Evolutionary conservation across 148 eudicot species (phyloP).

Genomic region (Chenopodium album): DNA sequence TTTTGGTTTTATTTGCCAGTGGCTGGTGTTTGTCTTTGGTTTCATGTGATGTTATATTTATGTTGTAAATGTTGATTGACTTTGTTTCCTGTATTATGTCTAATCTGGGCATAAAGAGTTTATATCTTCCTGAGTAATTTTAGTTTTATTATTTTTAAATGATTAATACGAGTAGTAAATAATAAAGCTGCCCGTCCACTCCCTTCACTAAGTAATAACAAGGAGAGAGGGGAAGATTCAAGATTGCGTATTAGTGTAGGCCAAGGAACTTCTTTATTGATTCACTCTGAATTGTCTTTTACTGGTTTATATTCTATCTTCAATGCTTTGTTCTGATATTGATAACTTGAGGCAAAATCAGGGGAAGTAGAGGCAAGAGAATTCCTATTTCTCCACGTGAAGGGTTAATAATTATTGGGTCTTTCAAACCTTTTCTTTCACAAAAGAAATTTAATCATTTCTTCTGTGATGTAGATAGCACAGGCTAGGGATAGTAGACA

Average conservation of each 20-base stretch:
- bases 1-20: slow-evolving; percentile 1
- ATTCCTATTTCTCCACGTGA: neutral
- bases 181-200: neutral
- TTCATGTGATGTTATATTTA: neutral
- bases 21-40: slow-evolving; percentile 8
- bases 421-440: neutral
- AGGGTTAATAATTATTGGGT: neutral
- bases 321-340: neutral
- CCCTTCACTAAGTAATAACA: neutral
- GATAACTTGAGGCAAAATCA: neutral
- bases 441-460: no score
- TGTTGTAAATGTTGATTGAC: neutral
- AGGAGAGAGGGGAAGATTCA: neutral
- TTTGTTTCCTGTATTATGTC: neutral
- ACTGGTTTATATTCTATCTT: neutral
- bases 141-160: neutral
- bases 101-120: neutral
- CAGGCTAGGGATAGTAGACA: no score
- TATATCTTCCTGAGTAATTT: neutral
- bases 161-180: neutral
- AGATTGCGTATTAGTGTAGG: neutral
- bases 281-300: neutral
- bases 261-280: neutral
- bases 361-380: neutral
- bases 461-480: no score